Base-by-base conservation (phyloP, 805 yeast species). In the Nematodospora valgi region DNA sequence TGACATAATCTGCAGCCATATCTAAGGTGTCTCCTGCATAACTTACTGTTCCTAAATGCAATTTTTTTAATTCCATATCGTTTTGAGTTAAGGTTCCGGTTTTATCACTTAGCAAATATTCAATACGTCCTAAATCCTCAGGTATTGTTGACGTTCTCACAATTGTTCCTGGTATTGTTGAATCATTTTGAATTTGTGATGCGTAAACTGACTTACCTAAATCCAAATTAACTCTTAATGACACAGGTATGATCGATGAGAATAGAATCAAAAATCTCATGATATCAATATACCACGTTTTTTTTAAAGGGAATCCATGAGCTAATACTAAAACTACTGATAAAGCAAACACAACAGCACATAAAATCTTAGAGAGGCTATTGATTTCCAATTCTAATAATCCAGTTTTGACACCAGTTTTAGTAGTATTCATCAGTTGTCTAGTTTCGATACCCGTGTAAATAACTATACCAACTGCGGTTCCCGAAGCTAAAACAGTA, bases 61-160 rank as follows among this genome's bases (percentile, higher is more conserved):
- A 68, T 56, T 89, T 91, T 48, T 86, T 87, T 74, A 93, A 67
- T 52, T 87, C 96, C 99, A 93, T 93, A 54, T 94, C 98, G 56
- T 93, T 93, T 57, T 91, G 97, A 4, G 99, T 93, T 46, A 93
- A 72, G 1, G 99, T 93, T 24, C 99, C 99, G 0, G 99, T 93
- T 52, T 93, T 93, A 59, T 93, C 99, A 43, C 89, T 82, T 29
- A 93, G 69, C 37, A 93, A 62, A 56, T 93, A 93, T 59, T 93
- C 98, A 28, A 93, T 85, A 47, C 99, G 73, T 18, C 99, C 99
- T 44, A 93, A 68, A 61, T 93, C 99, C 59, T 93, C 99, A 2
- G 98, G 98, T 29, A 93, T 93, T 0, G 98, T 94, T 38, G 96
- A 86, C 1, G 98, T 93, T 54, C 99, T 78, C 4, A 94, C 99